Evolutionary conservation across 805 yeast species (phyloP).

Genomic region (Candida stauntonica): DNA sequence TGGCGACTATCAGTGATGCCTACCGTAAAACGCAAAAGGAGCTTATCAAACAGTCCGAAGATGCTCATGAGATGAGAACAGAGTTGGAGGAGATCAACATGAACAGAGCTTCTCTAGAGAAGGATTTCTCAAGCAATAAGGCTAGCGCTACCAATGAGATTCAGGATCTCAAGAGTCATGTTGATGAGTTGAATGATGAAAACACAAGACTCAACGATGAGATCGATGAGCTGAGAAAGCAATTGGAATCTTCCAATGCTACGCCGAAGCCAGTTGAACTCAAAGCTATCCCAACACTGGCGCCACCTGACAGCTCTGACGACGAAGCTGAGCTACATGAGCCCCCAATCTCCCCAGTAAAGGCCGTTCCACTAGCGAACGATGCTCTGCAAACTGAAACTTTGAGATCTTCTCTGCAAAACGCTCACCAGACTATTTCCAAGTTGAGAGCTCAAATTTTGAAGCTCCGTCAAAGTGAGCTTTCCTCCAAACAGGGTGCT

Average conservation of each 20-base stretch:
- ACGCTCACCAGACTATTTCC: slow-evolving; percentile 59
- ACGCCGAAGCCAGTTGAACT: slow-evolving; percentile 17
- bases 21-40: slow-evolving; percentile 37
- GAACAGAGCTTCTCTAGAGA: slow-evolving; percentile 36
- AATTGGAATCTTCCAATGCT: slow-evolving; percentile 17
- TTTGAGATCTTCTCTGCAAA: slow-evolving; percentile 55
- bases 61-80: slow-evolving; percentile 35
- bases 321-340: slow-evolving; percentile 37
- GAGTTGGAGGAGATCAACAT: slow-evolving; percentile 45
- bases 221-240: slow-evolving; percentile 26
- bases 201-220: slow-evolving; percentile 53
- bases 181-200: slow-evolving; percentile 63
- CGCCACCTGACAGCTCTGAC: slow-evolving; percentile 25
- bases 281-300: slow-evolving; percentile 20
- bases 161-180: slow-evolving; percentile 44
- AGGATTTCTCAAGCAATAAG: slow-evolving; percentile 36
- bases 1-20: slow-evolving; percentile 37
- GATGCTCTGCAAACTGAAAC: slow-evolving; percentile 61
- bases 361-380: slow-evolving; percentile 36
- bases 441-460: slow-evolving; percentile 43
- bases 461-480: slow-evolving; percentile 25
- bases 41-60: slow-evolving; percentile 36
- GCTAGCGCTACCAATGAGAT: slow-evolving; percentile 38
- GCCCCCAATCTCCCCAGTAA: slow-evolving; percentile 34
- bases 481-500: slow-evolving; percentile 16